Base-by-base conservation (phyloP, 2,329 filamentous ascomycete species). In the Phaeoacremonium minimum region DNA sequence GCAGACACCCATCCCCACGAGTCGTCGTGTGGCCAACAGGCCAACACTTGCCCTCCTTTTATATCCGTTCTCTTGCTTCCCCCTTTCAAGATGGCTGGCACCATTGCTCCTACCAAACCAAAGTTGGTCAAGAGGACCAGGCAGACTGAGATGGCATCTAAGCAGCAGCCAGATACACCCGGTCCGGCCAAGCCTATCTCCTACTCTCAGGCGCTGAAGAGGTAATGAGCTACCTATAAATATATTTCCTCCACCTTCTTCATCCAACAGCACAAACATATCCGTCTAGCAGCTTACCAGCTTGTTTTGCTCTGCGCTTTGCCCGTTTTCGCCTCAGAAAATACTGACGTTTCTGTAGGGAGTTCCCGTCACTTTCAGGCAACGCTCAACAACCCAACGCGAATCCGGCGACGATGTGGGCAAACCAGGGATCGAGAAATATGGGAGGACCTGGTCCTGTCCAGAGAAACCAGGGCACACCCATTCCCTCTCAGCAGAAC, bases 301-400 rank as follows among this genome's bases (percentile, higher is more conserved):
- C n/a, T n/a, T n/a, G n/a, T n/a, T n/a, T n/a, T n/a, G n/a, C n/a
- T n/a, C n/a, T n/a, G n/a, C n/a, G n/a, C n/a, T n/a, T n/a, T n/a
- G n/a, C n/a, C n/a, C n/a, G n/a, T n/a, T n/a, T n/a, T n/a, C n/a
- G n/a, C n/a, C n/a, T n/a, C n/a, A n/a, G n/a, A n/a, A n/a, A n/a
- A n/a, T n/a, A n/a, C n/a, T n/a, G n/a, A n/a, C n/a, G n/a, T n/a
- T 9, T 26, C 22, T 26, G 33, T 42, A 84, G 79, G 42, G 79
- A 84, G 52, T 84, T 84, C 37, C 80, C 80, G 7, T 80, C 78
- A 15, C 58, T 84, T 47, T 81, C 77, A 35, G 80, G 77, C 49
- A 80, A 74, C 45, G 64, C 75, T 30, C 74, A 77, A 49, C 57
- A 77, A 30, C 60, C 69, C 18, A 72, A 57, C 40, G 56, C 67